Evolutionary conservation across 805 yeast genomes (phyloP).

Genomic region (Wickerhamia fluorescens): DNA sequence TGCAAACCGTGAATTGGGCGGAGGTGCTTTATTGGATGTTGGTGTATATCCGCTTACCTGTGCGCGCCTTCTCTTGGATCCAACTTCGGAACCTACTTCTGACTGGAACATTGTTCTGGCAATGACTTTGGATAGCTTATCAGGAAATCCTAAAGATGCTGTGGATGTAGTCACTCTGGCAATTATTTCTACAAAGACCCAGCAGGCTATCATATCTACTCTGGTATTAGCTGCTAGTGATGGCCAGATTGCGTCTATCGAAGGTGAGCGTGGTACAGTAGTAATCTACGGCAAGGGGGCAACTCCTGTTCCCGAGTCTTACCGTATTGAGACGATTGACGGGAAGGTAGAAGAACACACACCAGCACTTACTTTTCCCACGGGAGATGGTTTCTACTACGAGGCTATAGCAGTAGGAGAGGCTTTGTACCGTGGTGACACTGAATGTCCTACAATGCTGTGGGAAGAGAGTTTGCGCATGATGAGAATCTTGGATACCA

Average conservation of each 20-base stretch:
- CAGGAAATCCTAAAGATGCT: constrained; percentile 27
- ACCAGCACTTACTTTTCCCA: constrained; percentile 21
- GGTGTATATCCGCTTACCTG: constrained; percentile 49
- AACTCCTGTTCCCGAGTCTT: constrained; percentile 9
- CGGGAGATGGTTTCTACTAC: constrained; percentile 44
- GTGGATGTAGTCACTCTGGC: constrained; percentile 37
- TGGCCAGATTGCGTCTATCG: constrained; percentile 5
- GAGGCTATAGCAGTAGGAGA: constrained; percentile 51
- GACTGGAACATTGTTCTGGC: constrained; percentile 18
- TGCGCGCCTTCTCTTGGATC: constrained; percentile 32
- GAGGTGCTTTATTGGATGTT: constrained; percentile 50
- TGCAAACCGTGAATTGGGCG: constrained; percentile 37
- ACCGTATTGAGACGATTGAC: constrained; percentile 16
- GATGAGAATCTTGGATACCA: constrained; percentile 42
- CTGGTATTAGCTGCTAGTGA: constrained; percentile 6
- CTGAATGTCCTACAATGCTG: constrained; percentile 31
- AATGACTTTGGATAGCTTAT: constrained; percentile 19
- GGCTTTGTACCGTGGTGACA: constrained; percentile 33
- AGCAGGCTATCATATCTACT: constrained; percentile 30
- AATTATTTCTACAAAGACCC: constrained; percentile 30
- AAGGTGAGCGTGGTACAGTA: constrained; percentile 8
- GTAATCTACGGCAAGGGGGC: constrained; percentile 6
- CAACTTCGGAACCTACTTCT: constrained; percentile 6
- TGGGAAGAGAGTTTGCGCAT: constrained; percentile 41
- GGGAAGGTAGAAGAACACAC: constrained; percentile 4